Conservation (phyloP, 140 eudicot genomes). For the Stevia rebaudiana region DNA sequence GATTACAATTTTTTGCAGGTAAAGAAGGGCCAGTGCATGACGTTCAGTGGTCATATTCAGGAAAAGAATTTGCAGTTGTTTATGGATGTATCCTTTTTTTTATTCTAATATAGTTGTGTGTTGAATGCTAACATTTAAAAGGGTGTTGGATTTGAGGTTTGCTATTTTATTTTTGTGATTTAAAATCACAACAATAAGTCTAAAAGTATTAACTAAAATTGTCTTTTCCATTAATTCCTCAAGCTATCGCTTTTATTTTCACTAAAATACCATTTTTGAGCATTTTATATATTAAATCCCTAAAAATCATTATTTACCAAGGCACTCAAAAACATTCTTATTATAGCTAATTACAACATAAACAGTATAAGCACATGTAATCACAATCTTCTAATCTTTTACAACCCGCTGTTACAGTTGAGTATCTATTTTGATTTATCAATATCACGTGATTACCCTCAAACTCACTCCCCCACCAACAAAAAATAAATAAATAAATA, state of each 20-base stretch:
- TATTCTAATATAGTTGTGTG: neutral
- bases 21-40: constrained; percentile 98
- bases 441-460: neutral
- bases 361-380: constrained; percentile 1
- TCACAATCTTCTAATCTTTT: neutral
- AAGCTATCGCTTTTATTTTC: neutral
- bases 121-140: neutral
- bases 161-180: neutral
- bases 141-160: neutral
- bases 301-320: neutral
- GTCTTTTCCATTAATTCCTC: neutral
- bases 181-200: neutral
- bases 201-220: neutral
- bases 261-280: neutral
- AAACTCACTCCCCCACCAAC: too few relatives aligned
- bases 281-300: neutral
- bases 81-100: constrained; percentile 84
- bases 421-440: neutral
- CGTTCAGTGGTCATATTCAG: constrained; percentile 89
- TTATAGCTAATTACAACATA: neutral
- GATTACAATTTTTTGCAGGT: constrained; percentile 39
- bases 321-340: neutral
- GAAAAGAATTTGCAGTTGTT: constrained; percentile 90
- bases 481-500: too few relatives aligned
- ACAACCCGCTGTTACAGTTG: neutral